These are phyloP conservation scores for Linnemannia hyalina DNA, from an alignment of 192 early-diverging fungal species.

Conservation along the genomic window DNA sequence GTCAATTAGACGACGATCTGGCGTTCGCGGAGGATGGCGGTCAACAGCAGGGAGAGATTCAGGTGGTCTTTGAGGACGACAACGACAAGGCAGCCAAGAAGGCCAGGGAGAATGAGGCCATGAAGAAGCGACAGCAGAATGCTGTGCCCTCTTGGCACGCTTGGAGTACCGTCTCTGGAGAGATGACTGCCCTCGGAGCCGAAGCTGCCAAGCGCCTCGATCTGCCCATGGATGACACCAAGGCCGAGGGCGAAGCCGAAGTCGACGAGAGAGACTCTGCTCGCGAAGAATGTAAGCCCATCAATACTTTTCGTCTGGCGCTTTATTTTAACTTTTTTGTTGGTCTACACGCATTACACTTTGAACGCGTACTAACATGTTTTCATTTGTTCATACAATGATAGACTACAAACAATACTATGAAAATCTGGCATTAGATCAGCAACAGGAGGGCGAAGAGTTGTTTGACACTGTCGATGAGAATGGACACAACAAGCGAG, in stretches of 20 bases:
- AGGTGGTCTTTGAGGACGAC: conserved; percentile 80
- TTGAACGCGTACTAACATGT: conserved; percentile 19
- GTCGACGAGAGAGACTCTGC: conserved; percentile 57
- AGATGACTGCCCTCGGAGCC: conserved; percentile 54
- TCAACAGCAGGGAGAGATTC: conserved; percentile 71
- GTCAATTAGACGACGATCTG: conserved; percentile 66
- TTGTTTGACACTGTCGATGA: conserved; percentile 8
- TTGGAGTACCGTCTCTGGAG: conserved; percentile 78
- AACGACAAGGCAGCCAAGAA: conserved; percentile 73
- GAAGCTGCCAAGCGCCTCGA: conserved; percentile 44
- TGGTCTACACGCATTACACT: too few species aligned
- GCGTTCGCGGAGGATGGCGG: conserved; percentile 77
- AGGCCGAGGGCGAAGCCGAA: conserved; percentile 55
- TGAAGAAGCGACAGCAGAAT: conserved; percentile 79
- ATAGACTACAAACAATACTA: conserved; percentile 53
- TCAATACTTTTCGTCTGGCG: not conserved
- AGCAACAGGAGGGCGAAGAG: conserved; percentile 14
- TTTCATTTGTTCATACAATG: not conserved
- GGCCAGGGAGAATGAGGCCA: conserved; percentile 73
- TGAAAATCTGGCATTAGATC: conserved; percentile 26
- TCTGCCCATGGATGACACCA: conserved; percentile 53
- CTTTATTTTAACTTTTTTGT: conserved; percentile 23
- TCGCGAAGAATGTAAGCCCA: conserved; percentile 58
- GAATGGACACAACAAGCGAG: conserved; percentile 27
- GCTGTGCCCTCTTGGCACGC: conserved; percentile 85